A percentile compares a stretch with the other conserved stretches of the same genome.
Conservation (phyloP, 371 early-diverging fungal genomes). For the Mortierella polycephala region DNA sequence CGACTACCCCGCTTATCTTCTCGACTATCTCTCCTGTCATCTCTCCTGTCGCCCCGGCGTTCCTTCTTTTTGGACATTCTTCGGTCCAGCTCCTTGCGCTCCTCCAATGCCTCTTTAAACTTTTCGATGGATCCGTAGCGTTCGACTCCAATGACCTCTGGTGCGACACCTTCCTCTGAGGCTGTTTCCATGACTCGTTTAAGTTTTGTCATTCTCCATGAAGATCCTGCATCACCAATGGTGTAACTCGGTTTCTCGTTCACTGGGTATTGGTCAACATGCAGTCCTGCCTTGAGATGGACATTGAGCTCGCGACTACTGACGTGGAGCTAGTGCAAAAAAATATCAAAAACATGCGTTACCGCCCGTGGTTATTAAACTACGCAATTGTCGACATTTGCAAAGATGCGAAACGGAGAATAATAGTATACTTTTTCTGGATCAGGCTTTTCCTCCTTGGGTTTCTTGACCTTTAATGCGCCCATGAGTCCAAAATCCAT, state of each 20-base stretch:
- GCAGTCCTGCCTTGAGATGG: conserved; percentile 58
- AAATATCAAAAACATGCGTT: background rate
- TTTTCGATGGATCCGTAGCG: conserved; percentile 76
- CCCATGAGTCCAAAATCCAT: conserved; percentile 52
- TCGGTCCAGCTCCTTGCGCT: conserved; percentile 73
- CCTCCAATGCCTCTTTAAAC: conserved; percentile 74
- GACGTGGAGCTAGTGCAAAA: conserved; percentile 54
- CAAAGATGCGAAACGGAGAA: background rate
- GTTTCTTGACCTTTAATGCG: conserved; percentile 38
- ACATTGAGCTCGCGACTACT: conserved; percentile 66
- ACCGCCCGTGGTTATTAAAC: background rate
- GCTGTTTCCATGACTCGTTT: conserved; percentile 77
- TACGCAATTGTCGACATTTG: too few species aligned
- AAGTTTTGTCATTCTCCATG: conserved; percentile 88
- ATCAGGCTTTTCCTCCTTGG: conserved; percentile 44
- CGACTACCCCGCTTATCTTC: conserved; percentile 1
- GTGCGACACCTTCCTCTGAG: conserved; percentile 68
- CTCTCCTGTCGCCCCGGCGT: conserved; percentile 19
- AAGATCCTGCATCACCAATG: conserved; percentile 82
- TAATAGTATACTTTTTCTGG: conserved; percentile 35
- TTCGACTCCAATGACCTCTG: conserved; percentile 79
- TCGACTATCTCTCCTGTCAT: conserved; percentile 2
- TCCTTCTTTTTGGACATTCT: conserved; percentile 31
- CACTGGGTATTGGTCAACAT: conserved; percentile 61
- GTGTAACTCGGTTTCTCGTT: conserved; percentile 49